A percentile compares a stretch with the other conserved stretches of the same genome.
Evolutionary conservation across 176 grass and related monocot species (phyloP).

Genomic region (Olyra latifolia): DNA sequence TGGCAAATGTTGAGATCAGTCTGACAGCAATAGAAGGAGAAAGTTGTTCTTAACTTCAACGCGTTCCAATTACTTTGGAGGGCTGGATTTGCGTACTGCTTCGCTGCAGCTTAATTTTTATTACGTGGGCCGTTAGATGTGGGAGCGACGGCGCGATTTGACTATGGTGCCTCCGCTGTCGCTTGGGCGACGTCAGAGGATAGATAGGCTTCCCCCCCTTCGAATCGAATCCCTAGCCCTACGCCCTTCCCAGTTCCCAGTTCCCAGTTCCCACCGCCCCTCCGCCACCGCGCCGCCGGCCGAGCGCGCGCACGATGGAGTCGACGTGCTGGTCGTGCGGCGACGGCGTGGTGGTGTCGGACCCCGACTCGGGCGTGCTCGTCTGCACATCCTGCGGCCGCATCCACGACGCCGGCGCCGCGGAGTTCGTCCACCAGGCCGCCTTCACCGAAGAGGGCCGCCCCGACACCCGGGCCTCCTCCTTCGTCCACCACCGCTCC

Average conservation of each 20-base stretch:
- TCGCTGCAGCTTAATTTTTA: too few species aligned
- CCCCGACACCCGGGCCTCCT: slow-evolving; percentile 18
- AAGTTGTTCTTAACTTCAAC: too few species aligned
- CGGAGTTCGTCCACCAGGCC: slow-evolving; percentile 28
- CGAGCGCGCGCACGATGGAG: slow-evolving; percentile 22
- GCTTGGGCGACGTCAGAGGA: too few species aligned
- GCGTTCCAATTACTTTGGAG: too few species aligned
- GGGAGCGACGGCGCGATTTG: too few species aligned
- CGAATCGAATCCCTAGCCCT: not conserved
- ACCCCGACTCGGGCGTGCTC: slow-evolving; percentile 35
- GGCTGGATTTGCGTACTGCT: too few species aligned
- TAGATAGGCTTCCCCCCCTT: too few species aligned
- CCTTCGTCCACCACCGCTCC: slow-evolving; percentile 13
- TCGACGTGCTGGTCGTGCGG: slow-evolving; percentile 33
- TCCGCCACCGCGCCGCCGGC: not conserved
- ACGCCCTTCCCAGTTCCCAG: too few species aligned
- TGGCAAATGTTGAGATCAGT: too few species aligned
- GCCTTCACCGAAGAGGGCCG: slow-evolving; percentile 33
- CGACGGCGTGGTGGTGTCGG: slow-evolving; percentile 1
- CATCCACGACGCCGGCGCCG: slow-evolving; percentile 19
- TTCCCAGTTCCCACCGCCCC: not conserved
- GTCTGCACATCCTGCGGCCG: slow-evolving; percentile 46
- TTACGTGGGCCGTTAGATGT: too few species aligned
- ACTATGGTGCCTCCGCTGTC: too few species aligned
- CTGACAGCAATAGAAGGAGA: too few species aligned